A percentile compares a stretch with the other conserved stretches of the same genome.
phyloP scores from a whole-genome alignment of 768 basidiomycete genomes.

The Tricholoma saponaceum region DNA sequence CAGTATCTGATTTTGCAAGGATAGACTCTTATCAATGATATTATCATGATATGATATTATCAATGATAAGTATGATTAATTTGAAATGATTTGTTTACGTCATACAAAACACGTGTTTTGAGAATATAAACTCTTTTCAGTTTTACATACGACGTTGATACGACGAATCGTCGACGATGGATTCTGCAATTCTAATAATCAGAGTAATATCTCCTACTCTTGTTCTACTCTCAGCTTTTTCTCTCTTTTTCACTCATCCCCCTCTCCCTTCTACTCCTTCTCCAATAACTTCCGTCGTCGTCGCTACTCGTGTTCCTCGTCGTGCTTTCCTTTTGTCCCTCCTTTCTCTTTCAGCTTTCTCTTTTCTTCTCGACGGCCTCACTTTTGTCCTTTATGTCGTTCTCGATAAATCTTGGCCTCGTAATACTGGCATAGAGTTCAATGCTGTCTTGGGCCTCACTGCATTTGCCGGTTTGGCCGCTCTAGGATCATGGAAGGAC shows the following conservation, averaged over 20 bases:
- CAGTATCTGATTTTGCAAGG: no score
- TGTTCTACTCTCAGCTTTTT: conserved; percentile 57
- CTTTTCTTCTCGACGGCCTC: conserved; percentile 76
- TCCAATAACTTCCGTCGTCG: conserved; percentile 75
- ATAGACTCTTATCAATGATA: no score
- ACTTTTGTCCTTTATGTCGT: conserved; percentile 65
- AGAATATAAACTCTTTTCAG: conserved; percentile 15
- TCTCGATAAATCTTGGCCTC: conserved; percentile 62
- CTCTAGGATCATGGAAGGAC: conserved; percentile 78
- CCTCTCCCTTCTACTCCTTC: conserved; percentile 46
- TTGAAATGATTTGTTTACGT: conserved; percentile 12
- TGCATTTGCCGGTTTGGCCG: conserved; percentile 69
- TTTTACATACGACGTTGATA: conserved; percentile 20
- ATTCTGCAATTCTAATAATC: conserved; percentile 34
- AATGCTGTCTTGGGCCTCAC: conserved; percentile 65
- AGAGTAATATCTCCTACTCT: conserved; percentile 67
- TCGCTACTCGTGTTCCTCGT: conserved; percentile 69
- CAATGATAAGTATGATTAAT: no score
- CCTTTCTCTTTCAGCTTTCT: conserved; percentile 64
- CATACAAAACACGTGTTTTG: conserved; percentile 21
- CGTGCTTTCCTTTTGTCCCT: conserved; percentile 69
- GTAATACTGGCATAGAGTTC: conserved; percentile 58
- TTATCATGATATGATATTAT: no score
- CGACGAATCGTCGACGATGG: conserved; percentile 18
- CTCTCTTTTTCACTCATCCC: conserved; percentile 50